Percentiles rank a stretch among this genome's conserved stretches.
These are phyloP conservation scores for Penicillium maclennaniae DNA, from an alignment of 495 filamentous ascomycete species.

Conservation along the genomic window DNA sequence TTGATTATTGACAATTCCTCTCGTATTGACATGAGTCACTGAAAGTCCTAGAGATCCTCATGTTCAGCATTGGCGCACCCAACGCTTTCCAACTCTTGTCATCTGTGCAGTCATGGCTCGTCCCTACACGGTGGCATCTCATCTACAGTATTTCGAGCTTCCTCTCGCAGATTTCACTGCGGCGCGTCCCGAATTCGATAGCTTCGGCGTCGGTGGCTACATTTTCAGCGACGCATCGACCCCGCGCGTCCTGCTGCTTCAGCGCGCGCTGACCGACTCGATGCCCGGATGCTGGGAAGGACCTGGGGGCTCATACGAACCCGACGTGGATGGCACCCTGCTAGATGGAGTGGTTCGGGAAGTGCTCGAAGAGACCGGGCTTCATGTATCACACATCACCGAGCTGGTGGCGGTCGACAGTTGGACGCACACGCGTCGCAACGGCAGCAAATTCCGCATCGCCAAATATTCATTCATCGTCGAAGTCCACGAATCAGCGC, in stretches of 20 bases:
- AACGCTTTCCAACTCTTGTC: neutral
- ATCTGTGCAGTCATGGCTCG: slow-evolving; percentile 5
- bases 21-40: too few species aligned
- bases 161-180: slow-evolving; percentile 32
- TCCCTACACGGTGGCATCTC: slow-evolving; percentile 32
- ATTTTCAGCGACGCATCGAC: slow-evolving; percentile 33
- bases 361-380: slow-evolving; percentile 56
- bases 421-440: slow-evolving; percentile 24
- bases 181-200: slow-evolving; percentile 30
- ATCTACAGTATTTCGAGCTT: slow-evolving; percentile 36
- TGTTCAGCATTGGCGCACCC: neutral
- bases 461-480: slow-evolving; percentile 39
- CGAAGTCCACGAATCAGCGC: slow-evolving; percentile 29
- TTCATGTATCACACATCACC: slow-evolving; percentile 44
- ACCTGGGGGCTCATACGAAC: slow-evolving; percentile 52
- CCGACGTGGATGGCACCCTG: slow-evolving; percentile 43
- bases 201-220: slow-evolving; percentile 37
- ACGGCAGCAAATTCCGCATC: slow-evolving; percentile 13
- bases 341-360: slow-evolving; percentile 53
- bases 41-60: too few species aligned
- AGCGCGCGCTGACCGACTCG: slow-evolving; percentile 42
- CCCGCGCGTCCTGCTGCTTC: slow-evolving; percentile 48
- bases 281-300: slow-evolving; percentile 54
- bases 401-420: slow-evolving; percentile 37
- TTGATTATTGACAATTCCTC: too few species aligned